Evolutionary conservation across 352 stramenopile species (phyloP).

Genomic region (Globisporangium barbulae): DNA sequence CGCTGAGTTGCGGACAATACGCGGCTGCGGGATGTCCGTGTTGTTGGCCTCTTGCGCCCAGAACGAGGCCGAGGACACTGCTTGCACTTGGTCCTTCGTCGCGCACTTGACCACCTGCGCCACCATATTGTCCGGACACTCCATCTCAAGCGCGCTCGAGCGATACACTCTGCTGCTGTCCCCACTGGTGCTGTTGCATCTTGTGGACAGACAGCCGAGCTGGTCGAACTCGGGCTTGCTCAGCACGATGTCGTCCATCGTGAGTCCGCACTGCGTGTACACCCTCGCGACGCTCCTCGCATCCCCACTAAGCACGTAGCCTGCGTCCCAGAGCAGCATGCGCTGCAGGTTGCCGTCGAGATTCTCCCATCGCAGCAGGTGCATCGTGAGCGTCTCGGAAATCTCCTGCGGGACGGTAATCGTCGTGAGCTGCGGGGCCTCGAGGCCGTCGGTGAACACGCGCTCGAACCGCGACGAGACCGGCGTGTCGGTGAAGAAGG

Average conservation of each 20-base stretch:
- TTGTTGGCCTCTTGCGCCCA: conserved; percentile 51
- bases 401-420: background rate
- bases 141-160: conserved; percentile 7
- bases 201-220: conserved; percentile 25
- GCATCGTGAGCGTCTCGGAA: conserved; percentile 24
- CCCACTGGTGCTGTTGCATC: background rate
- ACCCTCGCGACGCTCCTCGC: conserved; percentile 17
- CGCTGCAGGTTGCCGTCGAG: conserved; percentile 47
- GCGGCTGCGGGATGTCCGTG: conserved; percentile 35
- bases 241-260: conserved; percentile 45
- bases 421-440: conserved; percentile 23
- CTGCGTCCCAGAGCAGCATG: conserved; percentile 53
- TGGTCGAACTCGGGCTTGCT: conserved; percentile 24
- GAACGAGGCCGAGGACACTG: background rate
- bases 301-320: conserved; percentile 26
- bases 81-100: conserved; percentile 18
- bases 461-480: conserved; percentile 29
- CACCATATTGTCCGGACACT: conserved; percentile 30
- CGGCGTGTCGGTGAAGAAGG: conserved; percentile 14
- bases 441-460: conserved; percentile 25
- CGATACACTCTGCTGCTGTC: conserved; percentile 8
- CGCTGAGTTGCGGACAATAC: conserved; percentile 28
- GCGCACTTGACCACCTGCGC: conserved; percentile 32
- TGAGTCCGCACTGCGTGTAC: conserved; percentile 33
- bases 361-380: conserved; percentile 31